Conservation (phyloP, 2,329 filamentous ascomycete species). For the Neocatenulostroma microsporum region DNA sequence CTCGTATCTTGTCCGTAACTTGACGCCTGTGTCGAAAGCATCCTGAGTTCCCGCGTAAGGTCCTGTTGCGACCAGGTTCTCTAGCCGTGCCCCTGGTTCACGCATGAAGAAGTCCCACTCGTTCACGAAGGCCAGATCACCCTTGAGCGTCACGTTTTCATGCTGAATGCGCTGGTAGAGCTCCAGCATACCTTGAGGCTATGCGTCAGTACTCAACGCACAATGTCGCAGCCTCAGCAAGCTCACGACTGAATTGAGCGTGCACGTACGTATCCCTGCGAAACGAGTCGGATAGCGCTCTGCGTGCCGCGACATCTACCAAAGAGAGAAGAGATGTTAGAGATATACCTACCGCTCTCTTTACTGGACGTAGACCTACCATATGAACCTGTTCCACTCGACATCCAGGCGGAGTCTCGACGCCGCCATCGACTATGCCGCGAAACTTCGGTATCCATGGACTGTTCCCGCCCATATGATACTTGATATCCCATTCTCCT, state of each 20-base stretch:
- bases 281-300: conserved; percentile 50
- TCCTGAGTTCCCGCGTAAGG: conserved; percentile 50
- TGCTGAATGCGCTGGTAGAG: conserved; percentile 42
- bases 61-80: conserved; percentile 49
- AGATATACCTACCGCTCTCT: conserved; percentile 2
- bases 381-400: conserved; percentile 52
- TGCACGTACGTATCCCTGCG: conserved; percentile 43
- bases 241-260: conserved; percentile 1
- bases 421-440: conserved; percentile 34
- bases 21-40: conserved; percentile 48
- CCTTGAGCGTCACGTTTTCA: conserved; percentile 36
- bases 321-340: conserved; percentile 7
- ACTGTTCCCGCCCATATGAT: conserved; percentile 49
- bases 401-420: conserved; percentile 42
- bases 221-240: too few relatives aligned
- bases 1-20: conserved; percentile 46
- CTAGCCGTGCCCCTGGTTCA: conserved; percentile 39
- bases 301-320: conserved; percentile 49
- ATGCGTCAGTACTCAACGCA: neutral
- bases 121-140: conserved; percentile 48
- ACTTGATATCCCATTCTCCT: conserved; percentile 40
- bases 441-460: conserved; percentile 47
- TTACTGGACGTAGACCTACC: conserved; percentile 30
- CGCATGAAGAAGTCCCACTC: conserved; percentile 48
- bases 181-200: conserved; percentile 37